phyloP scores from a whole-genome alignment of 2,329 filamentous ascomycete genomes.

The Fusarium nematophilum region DNA sequence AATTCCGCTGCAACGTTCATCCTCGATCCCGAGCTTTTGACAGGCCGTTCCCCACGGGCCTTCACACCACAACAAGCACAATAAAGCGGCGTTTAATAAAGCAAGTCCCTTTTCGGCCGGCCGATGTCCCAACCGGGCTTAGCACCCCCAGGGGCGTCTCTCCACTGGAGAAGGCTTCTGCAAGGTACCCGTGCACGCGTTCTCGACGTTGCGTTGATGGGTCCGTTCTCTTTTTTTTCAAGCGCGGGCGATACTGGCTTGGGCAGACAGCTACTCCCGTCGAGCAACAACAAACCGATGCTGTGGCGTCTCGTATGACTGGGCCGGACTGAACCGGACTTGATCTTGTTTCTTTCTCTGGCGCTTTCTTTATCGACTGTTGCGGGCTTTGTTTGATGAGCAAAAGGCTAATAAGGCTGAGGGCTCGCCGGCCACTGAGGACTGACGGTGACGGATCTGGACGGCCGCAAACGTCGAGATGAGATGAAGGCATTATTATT shows the following conservation, averaged over 20 bases:
- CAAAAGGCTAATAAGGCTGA: not conserved
- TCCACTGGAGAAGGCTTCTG: constrained; percentile 35
- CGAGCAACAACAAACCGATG: constrained; percentile 14
- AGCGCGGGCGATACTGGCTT: constrained; percentile 2
- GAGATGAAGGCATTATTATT: constrained; percentile 16
- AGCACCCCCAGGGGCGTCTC: constrained; percentile 15
- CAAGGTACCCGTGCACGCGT: constrained; percentile 35
- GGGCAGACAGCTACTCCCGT: not conserved
- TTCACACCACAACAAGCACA: constrained; percentile 28
- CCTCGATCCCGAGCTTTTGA: constrained; percentile 28
- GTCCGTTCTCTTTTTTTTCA: constrained; percentile 1
- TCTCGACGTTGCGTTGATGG: constrained; percentile 29
- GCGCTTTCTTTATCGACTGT: constrained; percentile 14
- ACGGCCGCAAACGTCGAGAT: constrained; percentile 8
- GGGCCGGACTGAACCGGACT: constrained; percentile 21
- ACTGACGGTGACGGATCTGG: constrained; percentile 5
- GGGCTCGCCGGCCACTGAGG: constrained; percentile 16
- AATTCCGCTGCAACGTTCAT: constrained; percentile 19
- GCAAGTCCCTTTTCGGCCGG: constrained; percentile 39
- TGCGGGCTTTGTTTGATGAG: constrained; percentile 27
- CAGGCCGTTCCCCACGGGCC: constrained; percentile 33
- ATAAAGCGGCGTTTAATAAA: constrained; percentile 42
- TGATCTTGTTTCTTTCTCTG: constrained; percentile 22
- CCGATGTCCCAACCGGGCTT: constrained; percentile 19
- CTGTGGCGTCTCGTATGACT: constrained; percentile 35